Evolutionary conservation across 805 yeast genomes (phyloP).

Genomic region (Osmozyma mogii): DNA sequence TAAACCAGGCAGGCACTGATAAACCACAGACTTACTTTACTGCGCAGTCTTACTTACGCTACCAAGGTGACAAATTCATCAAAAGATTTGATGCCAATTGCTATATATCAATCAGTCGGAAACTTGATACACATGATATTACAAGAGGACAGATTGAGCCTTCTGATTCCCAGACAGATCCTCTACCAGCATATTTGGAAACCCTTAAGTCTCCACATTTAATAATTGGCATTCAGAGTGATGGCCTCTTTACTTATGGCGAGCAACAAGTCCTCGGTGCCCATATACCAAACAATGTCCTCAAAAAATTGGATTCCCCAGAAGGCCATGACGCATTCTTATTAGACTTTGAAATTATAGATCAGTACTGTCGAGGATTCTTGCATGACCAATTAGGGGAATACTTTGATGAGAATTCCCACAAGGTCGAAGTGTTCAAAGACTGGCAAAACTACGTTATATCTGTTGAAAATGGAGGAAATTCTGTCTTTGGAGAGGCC

Average conservation of each 20-base stretch:
- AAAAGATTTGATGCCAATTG: conserved; percentile 93
- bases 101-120: conserved; percentile 87
- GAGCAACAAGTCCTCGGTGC: conserved; percentile 84
- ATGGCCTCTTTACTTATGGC: conserved; percentile 84
- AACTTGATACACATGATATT: conserved; percentile 91
- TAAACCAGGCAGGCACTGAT: conserved; percentile 5
- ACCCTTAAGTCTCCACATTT: conserved; percentile 68
- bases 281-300: conserved; percentile 57
- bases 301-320: conserved; percentile 75
- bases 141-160: conserved; percentile 60
- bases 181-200: conserved; percentile 44
- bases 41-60: conserved; percentile 90
- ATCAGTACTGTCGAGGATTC: conserved; percentile 62
- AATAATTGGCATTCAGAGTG: conserved; percentile 83
- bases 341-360: conserved; percentile 78
- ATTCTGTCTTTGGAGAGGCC: conserved; percentile 85
- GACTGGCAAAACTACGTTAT: conserved; percentile 35
- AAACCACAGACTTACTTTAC: conserved; percentile 66
- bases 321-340: conserved; percentile 98
- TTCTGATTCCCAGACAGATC: conserved; percentile 20
- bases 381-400: conserved; percentile 50
- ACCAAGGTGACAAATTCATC: conserved; percentile 89
- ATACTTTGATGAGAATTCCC: conserved; percentile 36
- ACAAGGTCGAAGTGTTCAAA: conserved; percentile 35
- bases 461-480: conserved; percentile 38